Conservation (phyloP, 371 early-diverging fungal genomes). For the Mucor irregularis region DNA sequence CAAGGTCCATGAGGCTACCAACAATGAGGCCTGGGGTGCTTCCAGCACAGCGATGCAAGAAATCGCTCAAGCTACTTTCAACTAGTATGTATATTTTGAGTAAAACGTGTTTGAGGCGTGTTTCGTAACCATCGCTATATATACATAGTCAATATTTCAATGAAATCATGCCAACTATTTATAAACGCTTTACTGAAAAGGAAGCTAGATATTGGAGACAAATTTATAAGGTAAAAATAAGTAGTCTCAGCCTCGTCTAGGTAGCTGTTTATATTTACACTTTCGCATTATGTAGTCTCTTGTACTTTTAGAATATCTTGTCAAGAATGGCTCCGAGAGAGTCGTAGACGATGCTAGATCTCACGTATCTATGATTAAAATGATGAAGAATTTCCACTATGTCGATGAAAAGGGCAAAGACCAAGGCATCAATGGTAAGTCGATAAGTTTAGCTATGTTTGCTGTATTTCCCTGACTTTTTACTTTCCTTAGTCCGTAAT, state of each 20-base stretch:
- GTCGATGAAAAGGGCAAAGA: slow-evolving; percentile 95
- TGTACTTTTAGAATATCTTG: slow-evolving; percentile 88
- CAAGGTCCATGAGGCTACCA: slow-evolving; percentile 87
- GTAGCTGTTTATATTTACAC: background rate
- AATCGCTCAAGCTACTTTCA: slow-evolving; percentile 82
- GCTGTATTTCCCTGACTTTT: background rate
- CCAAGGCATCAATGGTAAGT: slow-evolving; percentile 91
- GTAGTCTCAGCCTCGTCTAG: background rate
- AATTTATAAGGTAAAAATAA: slow-evolving; percentile 74
- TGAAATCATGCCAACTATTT: slow-evolving; percentile 92
- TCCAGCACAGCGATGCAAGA: slow-evolving; percentile 89
- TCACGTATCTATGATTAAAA: slow-evolving; percentile 84
- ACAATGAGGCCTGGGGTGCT: slow-evolving; percentile 90
- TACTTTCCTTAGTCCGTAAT: slow-evolving; percentile 72
- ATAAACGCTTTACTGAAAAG: slow-evolving; percentile 82
- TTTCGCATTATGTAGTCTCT: slow-evolving; percentile 58
- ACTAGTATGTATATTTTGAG: slow-evolving; percentile 58
- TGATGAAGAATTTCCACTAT: slow-evolving; percentile 78
- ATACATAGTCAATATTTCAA: slow-evolving; percentile 85
- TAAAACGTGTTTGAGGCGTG: background rate
- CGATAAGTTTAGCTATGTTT: background rate
- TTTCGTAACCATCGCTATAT: too few relatives aligned
- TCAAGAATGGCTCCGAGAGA: slow-evolving; percentile 93
- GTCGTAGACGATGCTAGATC: slow-evolving; percentile 87
- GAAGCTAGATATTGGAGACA: slow-evolving; percentile 89